Evolutionary conservation across 306 rosid species (phyloP).

Genomic region (Echinosophora koreensis): DNA sequence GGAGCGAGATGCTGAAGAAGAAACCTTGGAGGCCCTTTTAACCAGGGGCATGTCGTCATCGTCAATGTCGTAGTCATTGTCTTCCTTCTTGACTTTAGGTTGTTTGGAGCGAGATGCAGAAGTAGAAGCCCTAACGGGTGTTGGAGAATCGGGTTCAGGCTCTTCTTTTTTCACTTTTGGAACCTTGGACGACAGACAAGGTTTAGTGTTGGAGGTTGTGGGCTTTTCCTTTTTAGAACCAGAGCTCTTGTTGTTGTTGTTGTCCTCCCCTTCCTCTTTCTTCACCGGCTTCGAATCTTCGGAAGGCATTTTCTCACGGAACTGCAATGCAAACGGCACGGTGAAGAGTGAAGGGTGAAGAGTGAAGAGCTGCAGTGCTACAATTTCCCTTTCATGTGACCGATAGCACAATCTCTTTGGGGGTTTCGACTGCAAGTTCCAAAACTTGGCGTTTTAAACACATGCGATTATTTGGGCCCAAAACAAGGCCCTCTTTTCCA

Average conservation of each 20-base stretch:
- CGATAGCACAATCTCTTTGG: too few relatives aligned
- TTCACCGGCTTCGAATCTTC: constrained; percentile 61
- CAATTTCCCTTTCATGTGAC: neutral
- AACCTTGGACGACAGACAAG: constrained; percentile 41
- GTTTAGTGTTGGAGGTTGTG: constrained; percentile 46
- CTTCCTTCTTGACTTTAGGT: constrained; percentile 54
- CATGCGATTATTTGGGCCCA: neutral
- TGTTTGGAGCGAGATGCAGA: constrained; percentile 47
- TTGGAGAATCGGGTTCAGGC: constrained; percentile 30
- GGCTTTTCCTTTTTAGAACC: constrained; percentile 38
- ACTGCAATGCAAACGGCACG: neutral
- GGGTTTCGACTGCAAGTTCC: neutral
- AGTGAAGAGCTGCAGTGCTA: neutral
- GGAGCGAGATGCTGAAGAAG: constrained; percentile 45
- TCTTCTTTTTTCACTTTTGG: constrained; percentile 65
- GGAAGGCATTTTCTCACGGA: constrained; percentile 56
- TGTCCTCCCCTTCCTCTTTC: constrained; percentile 37
- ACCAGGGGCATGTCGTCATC: constrained; percentile 49
- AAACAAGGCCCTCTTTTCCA: too few relatives aligned
- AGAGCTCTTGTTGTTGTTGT: constrained; percentile 40
- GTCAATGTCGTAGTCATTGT: constrained; percentile 21
- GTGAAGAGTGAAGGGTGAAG: neutral
- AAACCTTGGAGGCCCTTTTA: constrained; percentile 37
- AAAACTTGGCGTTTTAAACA: neutral
- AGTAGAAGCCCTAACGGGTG: constrained; percentile 36